These are phyloP conservation scores for Aspergillus thermomutatus DNA, from an alignment of 2,329 filamentous ascomycete genomes.

Conservation along the genomic window DNA sequence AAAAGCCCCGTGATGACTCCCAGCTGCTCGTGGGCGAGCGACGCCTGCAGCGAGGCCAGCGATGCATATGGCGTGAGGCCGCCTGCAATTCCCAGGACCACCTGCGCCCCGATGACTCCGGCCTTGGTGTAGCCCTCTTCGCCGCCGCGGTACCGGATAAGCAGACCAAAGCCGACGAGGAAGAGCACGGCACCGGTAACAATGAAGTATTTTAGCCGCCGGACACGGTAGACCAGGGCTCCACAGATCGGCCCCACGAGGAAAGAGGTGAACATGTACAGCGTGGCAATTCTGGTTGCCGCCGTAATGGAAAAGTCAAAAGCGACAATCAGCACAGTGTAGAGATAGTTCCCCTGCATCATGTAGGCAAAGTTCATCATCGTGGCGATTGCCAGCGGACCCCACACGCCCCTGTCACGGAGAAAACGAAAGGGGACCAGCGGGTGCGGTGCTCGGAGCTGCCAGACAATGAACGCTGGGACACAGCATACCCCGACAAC, in stretches of 20 bases:
- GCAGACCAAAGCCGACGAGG: neutral
- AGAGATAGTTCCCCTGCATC: conserved; percentile 1
- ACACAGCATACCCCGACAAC: neutral
- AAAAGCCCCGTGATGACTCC: conserved; percentile 1
- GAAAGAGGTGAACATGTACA: neutral
- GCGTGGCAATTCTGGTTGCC: neutral
- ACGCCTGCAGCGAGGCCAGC: neutral
- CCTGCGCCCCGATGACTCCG: neutral
- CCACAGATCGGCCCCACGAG: neutral
- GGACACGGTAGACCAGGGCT: neutral
- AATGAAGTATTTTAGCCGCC: neutral
- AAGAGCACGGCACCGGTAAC: neutral
- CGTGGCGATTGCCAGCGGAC: neutral
- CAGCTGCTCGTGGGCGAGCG: neutral
- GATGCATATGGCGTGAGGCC: neutral
- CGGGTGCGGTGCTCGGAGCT: neutral
- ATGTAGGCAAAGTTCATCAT: neutral
- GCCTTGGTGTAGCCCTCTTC: neutral
- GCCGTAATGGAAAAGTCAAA: neutral
- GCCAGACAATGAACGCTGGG: neutral
- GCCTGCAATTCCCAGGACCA: neutral
- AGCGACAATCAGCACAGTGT: neutral
- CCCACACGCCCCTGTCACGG: neutral
- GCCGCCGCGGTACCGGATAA: neutral
- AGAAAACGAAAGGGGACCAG: neutral